phyloP scores from a whole-genome alignment of 805 yeast species.

The Pichia occidentalis region DNA sequence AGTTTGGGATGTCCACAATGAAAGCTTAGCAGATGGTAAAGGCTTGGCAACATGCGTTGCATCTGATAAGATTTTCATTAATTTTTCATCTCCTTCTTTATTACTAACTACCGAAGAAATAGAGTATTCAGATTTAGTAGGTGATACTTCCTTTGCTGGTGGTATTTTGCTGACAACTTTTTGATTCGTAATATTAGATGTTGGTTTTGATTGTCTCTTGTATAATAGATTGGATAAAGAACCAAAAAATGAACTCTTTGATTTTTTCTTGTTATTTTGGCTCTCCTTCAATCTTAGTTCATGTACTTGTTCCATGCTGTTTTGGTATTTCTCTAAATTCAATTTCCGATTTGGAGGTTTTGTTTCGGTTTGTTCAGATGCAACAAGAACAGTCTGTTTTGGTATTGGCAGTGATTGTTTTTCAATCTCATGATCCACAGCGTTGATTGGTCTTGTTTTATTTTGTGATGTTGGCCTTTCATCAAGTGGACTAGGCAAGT shows the following conservation, averaged over 20 bases:
- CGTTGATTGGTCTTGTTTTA: too few relatives aligned
- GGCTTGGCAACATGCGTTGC: background rate
- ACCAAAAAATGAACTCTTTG: constrained; percentile 25
- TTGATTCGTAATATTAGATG: constrained; percentile 1
- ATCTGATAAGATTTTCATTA: background rate
- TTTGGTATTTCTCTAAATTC: constrained; percentile 7
- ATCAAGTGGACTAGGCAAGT: constrained; percentile 1
- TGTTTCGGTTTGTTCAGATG: background rate
- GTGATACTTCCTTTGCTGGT: background rate
- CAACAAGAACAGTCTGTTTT: too few relatives aligned
- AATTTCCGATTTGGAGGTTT: background rate
- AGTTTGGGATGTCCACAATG: constrained; percentile 22
- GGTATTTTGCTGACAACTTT: background rate
- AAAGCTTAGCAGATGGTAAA: constrained; percentile 21
- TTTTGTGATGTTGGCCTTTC: constrained; percentile 2
- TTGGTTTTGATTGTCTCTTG: constrained; percentile 3
- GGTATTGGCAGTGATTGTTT: too few relatives aligned
- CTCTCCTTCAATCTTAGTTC: background rate
- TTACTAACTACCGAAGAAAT: constrained; percentile 1
- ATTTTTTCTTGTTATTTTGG: constrained; percentile 17
- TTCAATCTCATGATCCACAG: too few relatives aligned
- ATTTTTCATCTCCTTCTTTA: background rate
- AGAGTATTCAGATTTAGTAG: constrained; percentile 5
- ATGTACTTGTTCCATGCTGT: background rate
- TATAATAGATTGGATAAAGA: constrained; percentile 7